A percentile compares a stretch with the other conserved stretches of the same genome.
Evolutionary conservation across 2,329 filamentous ascomycete genomes (phyloP).

Genomic region (Neonectria punicea): DNA sequence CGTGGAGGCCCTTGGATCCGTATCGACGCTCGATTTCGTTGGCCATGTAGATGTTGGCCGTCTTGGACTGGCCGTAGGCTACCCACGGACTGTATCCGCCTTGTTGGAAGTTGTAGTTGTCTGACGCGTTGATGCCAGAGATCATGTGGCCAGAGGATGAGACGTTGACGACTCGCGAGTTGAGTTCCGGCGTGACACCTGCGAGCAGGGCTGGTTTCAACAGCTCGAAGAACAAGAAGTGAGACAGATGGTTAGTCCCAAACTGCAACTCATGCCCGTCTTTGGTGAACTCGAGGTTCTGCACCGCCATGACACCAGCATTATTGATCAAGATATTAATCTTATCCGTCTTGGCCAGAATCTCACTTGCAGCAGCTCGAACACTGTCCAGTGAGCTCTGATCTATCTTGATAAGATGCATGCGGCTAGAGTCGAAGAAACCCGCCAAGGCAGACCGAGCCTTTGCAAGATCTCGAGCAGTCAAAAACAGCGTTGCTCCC

Average conservation of each 20-base stretch:
- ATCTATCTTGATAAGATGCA: conserved; percentile 4
- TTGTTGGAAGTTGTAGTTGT: conserved; percentile 29
- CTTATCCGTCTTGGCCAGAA: not conserved
- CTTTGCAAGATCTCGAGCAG: conserved; percentile 48
- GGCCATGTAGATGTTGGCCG: conserved; percentile 60
- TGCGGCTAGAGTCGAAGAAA: conserved; percentile 11
- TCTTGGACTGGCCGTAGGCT: conserved; percentile 49
- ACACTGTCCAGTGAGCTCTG: not conserved
- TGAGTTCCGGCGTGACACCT: not conserved
- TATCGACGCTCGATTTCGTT: conserved; percentile 6
- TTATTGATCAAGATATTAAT: conserved; percentile 38
- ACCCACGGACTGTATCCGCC: conserved; percentile 38
- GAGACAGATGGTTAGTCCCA: conserved; percentile 19
- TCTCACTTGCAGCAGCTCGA: not conserved
- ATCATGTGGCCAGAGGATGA: not conserved
- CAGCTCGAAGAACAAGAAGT: conserved; percentile 17
- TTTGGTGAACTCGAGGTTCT: conserved; percentile 8
- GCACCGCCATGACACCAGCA: conserved; percentile 34
- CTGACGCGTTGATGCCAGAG: not conserved
- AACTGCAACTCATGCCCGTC: conserved; percentile 32
- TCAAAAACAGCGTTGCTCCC: conserved; percentile 50
- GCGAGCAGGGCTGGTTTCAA: conserved; percentile 15
- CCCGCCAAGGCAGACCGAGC: conserved; percentile 42
- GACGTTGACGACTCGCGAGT: conserved; percentile 7
- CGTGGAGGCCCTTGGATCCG: conserved; percentile 49